A percentile compares a stretch with the other conserved stretches of the same genome.
These are phyloP conservation scores for Limtongia smithiae DNA, from an alignment of 805 yeast species.

Conservation along the genomic window DNA sequence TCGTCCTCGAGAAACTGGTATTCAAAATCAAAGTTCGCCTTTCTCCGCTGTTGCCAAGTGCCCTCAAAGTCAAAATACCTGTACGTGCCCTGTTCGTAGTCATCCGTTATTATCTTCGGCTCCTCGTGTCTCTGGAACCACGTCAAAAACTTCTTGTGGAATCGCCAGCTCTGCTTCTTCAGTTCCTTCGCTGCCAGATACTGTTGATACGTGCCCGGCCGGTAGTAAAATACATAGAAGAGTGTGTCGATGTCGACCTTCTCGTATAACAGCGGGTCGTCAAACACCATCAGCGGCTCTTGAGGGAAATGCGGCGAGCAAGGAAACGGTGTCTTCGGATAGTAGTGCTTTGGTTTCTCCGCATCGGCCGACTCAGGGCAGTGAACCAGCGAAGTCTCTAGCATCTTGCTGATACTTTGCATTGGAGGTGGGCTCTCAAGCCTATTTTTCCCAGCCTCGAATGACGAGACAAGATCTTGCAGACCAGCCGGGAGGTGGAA, in stretches of 20 bases:
- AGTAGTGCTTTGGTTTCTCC: conserved; percentile 73
- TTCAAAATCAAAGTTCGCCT: conserved; percentile 54
- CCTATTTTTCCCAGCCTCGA: conserved; percentile 44
- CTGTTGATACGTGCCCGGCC: conserved; percentile 69
- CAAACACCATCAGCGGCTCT: conserved; percentile 55
- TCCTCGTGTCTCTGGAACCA: conserved; percentile 76
- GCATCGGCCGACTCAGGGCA: conserved; percentile 94
- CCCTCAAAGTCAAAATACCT: conserved; percentile 70
- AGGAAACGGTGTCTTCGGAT: conserved; percentile 80
- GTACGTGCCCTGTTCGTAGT: conserved; percentile 53
- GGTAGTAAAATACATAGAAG: conserved; percentile 88
- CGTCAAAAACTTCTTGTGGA: conserved; percentile 65
- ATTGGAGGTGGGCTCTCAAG: conserved; percentile 52
- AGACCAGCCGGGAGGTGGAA: conserved; percentile 41
- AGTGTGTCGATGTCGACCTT: conserved; percentile 83
- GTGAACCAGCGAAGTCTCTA: conserved; percentile 76
- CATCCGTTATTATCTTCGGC: conserved; percentile 42
- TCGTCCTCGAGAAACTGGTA: conserved; percentile 45
- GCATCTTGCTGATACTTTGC: conserved; percentile 50
- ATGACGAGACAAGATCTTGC: conserved; percentile 40
- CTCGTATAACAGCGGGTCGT: conserved; percentile 55
- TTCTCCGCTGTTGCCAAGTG: conserved; percentile 60
- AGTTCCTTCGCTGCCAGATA: conserved; percentile 78
- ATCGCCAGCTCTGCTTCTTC: conserved; percentile 75
- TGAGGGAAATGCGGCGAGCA: conserved; percentile 88